These are phyloP conservation scores for Boletus speciosus DNA, from an alignment of 768 basidiomycete genomes.

Conservation along the genomic window DNA sequence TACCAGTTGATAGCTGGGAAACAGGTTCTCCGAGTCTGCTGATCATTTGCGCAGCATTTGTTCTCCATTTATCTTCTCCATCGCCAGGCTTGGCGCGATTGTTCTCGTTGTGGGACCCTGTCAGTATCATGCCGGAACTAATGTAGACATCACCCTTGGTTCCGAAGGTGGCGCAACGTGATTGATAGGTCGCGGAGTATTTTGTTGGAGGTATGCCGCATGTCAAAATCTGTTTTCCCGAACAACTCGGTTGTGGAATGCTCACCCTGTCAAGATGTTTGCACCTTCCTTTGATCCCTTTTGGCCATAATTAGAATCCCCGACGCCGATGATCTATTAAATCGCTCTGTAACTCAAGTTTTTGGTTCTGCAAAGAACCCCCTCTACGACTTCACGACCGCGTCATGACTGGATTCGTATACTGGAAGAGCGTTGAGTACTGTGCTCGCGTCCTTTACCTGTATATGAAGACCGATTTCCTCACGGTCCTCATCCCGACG, in stretches of 20 bases:
- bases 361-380: neutral
- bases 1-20: conserved; percentile 1
- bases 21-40: too few species aligned
- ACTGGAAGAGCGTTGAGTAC: conserved; percentile 10
- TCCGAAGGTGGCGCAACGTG: neutral
- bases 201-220: neutral
- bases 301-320: conserved; percentile 3
- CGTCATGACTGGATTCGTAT: conserved; percentile 16
- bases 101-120: neutral
- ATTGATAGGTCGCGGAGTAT: neutral
- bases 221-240: neutral
- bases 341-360: neutral
- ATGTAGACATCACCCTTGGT: neutral
- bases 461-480: conserved; percentile 25
- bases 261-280: conserved; percentile 10
- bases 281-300: conserved; percentile 2
- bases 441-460: conserved; percentile 18
- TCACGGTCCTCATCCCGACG: conserved; percentile 27
- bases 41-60: neutral
- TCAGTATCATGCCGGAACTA: neutral
- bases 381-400: conserved; percentile 19
- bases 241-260: conserved; percentile 2
- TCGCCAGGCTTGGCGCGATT: too few species aligned
- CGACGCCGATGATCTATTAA: conserved; percentile 17
- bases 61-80: neutral